These are phyloP conservation scores for maize (Zea mays) DNA, from an alignment of 176 grass and related monocot species.

Conservation along the genomic window DNA sequence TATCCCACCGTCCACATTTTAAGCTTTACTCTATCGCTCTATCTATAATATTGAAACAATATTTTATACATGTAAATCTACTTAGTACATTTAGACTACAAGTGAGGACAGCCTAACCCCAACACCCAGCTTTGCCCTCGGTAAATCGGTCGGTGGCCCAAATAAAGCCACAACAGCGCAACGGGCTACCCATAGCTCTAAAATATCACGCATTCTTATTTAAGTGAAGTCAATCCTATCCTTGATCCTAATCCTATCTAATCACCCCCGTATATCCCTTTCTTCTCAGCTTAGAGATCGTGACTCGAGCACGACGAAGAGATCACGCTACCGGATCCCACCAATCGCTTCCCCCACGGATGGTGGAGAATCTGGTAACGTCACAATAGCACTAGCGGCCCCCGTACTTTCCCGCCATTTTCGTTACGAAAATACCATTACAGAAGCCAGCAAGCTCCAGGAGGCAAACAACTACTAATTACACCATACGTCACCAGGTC, in stretches of 20 bases:
- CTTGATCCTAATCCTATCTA: slow-evolving; percentile 45
- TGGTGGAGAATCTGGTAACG: slow-evolving; percentile 44
- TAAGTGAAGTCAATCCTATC: slow-evolving; percentile 28
- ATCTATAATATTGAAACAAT: too few relatives aligned
- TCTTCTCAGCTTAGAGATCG: slow-evolving; percentile 39
- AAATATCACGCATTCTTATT: slow-evolving; percentile 4
- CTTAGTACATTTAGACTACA: too few relatives aligned
- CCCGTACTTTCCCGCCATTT: slow-evolving; percentile 27
- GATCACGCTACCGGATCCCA: slow-evolving; percentile 30
- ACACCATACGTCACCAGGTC: slow-evolving; percentile 2
- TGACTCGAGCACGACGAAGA: slow-evolving; percentile 13
- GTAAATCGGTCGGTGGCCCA: neutral
- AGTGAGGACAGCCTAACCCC: too few relatives aligned
- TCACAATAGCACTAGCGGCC: slow-evolving; percentile 27
- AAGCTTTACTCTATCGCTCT: too few relatives aligned
- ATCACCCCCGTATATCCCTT: slow-evolving; percentile 43
- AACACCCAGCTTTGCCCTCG: neutral
- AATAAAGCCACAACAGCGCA: neutral
- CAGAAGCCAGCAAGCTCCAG: neutral
- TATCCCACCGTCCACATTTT: too few relatives aligned
- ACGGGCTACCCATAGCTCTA: neutral
- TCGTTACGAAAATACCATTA: neutral
- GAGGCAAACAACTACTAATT: neutral
- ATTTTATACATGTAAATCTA: too few relatives aligned
- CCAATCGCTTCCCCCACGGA: neutral